A percentile compares a stretch with the other conserved stretches of the same genome.
phyloP scores from a whole-genome alignment of 2,329 filamentous ascomycete species.

The Alternaria postmessia region DNA sequence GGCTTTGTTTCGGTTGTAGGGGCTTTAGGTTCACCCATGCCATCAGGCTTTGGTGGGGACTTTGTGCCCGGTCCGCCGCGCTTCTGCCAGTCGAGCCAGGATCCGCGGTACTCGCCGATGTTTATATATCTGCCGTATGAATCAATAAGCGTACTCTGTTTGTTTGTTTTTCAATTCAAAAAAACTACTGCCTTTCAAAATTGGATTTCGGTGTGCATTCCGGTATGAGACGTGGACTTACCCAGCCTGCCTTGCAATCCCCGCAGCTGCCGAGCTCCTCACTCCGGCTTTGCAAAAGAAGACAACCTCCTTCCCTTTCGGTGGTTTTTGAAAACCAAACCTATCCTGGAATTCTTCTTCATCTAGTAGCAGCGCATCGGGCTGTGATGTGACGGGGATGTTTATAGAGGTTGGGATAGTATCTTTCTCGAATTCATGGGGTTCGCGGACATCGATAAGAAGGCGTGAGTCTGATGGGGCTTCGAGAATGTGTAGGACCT shows the following conservation, averaged over 20 bases:
- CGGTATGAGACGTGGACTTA: slow-evolving; percentile 57
- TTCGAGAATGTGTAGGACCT: slow-evolving; percentile 49
- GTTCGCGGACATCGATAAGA: slow-evolving; percentile 73
- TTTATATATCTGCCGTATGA: slow-evolving; percentile 61
- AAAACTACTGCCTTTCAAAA: neutral
- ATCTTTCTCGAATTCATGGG: slow-evolving; percentile 67
- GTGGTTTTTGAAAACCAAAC: slow-evolving; percentile 70
- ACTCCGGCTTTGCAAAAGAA: slow-evolving; percentile 97
- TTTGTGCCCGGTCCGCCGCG: slow-evolving; percentile 67
- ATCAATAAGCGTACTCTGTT: neutral
- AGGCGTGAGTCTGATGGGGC: slow-evolving; percentile 38
- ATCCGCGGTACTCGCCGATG: slow-evolving; percentile 76
- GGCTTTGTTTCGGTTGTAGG: slow-evolving; percentile 25
- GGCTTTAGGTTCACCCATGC: slow-evolving; percentile 27
- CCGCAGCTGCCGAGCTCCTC: slow-evolving; percentile 77
- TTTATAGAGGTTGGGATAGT: slow-evolving; percentile 83
- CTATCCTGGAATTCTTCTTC: slow-evolving; percentile 82
- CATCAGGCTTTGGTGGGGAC: slow-evolving; percentile 25
- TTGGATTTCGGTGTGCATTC: neutral
- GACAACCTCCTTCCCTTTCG: slow-evolving; percentile 52
- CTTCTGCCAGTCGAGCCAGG: slow-evolving; percentile 82
- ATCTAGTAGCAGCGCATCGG: slow-evolving; percentile 80
- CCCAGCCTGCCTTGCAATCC: slow-evolving; percentile 77
- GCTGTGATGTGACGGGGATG: slow-evolving; percentile 78
- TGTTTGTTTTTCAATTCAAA: neutral